Base-by-base conservation (phyloP, 306 rosid species). In the Astragalus glycyphyllos region DNA sequence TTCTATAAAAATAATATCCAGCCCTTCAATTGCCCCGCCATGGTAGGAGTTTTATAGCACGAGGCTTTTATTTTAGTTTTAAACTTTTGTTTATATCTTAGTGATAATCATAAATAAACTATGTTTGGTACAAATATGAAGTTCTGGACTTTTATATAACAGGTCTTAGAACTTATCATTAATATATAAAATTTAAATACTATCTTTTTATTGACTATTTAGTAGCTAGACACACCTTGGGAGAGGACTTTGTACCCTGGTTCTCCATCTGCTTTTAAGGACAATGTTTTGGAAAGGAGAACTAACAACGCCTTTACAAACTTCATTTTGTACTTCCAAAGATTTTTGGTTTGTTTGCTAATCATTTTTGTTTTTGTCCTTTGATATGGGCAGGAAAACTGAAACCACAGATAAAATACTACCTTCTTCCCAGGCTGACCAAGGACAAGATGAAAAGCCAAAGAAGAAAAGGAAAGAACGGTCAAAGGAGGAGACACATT, bases 401-500 rank as follows among this genome's bases (percentile, higher is more conserved):
- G 76, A 71, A 53, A 71, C 45, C 29, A 14, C 1, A 20, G 72
- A 58, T 65, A 65, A 65, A 64, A n/a, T 58, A 44, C 74, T 56
- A 11, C 75, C 81, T 42, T 65, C 62, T 14, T 57, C 75, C 51
- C 71, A 65, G 69, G 51, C 61, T 67, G 65, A 71, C 58, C 50
- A 23, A 23, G 77, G 38, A 50, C 71, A 29, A 38, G 72, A 49
- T 49, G 71, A 48, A 44, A 82, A 74, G 69, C 74, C 58, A 13
- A 82, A 69, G 76, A 81, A 51, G 67, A 78, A 76, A 74, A 69
- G 63, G 78, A 77, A 82, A 61, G 72, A 58, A 42, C 26, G 75
- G 37, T 23, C 62, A 11, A 40, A 47, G 41, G 74, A 68, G 48
- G 73, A 32, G 55, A 65, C 9, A 23, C 2, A 11, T 71, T 16